Evolutionary conservation across 1,284 basidiomycete species (phyloP).

Genomic region (Fomitopsis schrenkii): DNA sequence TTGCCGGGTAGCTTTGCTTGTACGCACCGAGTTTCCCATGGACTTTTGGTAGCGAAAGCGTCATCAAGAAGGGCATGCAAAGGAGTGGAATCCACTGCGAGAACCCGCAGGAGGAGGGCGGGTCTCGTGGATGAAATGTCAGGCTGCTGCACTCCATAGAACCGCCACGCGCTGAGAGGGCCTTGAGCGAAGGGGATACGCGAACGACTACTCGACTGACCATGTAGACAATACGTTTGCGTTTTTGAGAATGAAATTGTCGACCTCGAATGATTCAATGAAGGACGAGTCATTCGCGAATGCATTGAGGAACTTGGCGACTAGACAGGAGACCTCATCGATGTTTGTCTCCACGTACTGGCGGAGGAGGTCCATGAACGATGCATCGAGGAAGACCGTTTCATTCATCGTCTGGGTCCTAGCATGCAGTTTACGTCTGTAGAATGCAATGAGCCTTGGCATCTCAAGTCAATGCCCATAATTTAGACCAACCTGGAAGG

Average conservation of each 20-base stretch:
- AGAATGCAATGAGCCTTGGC: neutral
- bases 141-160: conserved; percentile 54
- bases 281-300: conserved; percentile 55
- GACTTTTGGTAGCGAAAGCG: conserved; percentile 28
- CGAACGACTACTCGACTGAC: conserved; percentile 31
- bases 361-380: conserved; percentile 48
- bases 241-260: conserved; percentile 67
- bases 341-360: conserved; percentile 45
- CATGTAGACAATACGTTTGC: conserved; percentile 49
- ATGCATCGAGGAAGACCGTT: conserved; percentile 51
- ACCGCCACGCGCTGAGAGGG: conserved; percentile 53
- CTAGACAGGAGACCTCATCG: conserved; percentile 48
- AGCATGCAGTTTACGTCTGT: conserved; percentile 45
- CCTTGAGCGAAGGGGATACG: neutral
- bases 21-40: conserved; percentile 47
- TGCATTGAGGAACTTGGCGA: conserved; percentile 59
- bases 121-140: conserved; percentile 50
- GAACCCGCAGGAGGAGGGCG: conserved; percentile 50
- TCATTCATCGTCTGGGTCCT: conserved; percentile 43
- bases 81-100: conserved; percentile 59
- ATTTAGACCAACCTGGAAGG: conserved; percentile 45
- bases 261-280: conserved; percentile 60
- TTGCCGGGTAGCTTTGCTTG: neutral
- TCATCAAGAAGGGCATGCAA: conserved; percentile 46
- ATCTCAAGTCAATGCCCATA: neutral